phyloP scores from a whole-genome alignment of 2,329 filamentous ascomycete genomes.

The Pyrenophora seminiperda region DNA sequence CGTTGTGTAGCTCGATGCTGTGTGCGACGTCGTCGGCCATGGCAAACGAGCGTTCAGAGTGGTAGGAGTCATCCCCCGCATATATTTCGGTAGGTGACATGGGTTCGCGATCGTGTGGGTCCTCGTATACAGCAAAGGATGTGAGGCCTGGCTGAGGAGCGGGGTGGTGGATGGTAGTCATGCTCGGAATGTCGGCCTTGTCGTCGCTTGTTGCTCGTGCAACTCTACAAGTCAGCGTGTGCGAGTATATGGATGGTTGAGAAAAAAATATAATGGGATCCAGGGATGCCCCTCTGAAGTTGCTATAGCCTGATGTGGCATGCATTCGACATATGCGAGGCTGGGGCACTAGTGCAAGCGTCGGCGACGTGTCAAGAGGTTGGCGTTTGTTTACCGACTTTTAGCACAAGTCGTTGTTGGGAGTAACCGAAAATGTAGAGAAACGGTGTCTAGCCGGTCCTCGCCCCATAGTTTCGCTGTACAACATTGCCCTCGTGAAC shows the following conservation, averaged over 20 bases:
- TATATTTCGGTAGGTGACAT: constrained; percentile 39
- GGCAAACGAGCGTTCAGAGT: constrained; percentile 37
- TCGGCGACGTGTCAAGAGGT: constrained; percentile 25
- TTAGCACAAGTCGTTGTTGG: constrained; percentile 16
- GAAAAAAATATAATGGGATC: constrained; percentile 2
- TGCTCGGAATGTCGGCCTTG: constrained; percentile 14
- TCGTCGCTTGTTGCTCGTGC: constrained; percentile 25
- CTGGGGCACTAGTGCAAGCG: constrained; percentile 24
- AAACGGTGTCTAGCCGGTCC: constrained; percentile 9
- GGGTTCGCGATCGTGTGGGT: constrained; percentile 37
- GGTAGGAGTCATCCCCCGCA: constrained; percentile 42
- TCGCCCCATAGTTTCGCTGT: constrained; percentile 11
- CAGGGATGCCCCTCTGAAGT: constrained; percentile 18
- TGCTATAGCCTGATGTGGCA: constrained; percentile 1
- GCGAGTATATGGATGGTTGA: constrained; percentile 5
- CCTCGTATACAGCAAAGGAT: constrained; percentile 44
- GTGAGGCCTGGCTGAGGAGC: constrained; percentile 35
- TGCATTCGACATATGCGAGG: background rate
- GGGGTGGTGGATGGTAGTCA: constrained; percentile 42
- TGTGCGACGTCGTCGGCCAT: constrained; percentile 36
- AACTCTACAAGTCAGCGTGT: constrained; percentile 26
- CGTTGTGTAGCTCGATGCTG: constrained; percentile 40
- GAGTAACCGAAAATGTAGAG: constrained; percentile 21
- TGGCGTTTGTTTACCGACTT: constrained; percentile 24
- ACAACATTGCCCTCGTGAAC: background rate